phyloP scores from a whole-genome alignment of 164 flowering plant genomes.

The Warburgia ugandensis region DNA sequence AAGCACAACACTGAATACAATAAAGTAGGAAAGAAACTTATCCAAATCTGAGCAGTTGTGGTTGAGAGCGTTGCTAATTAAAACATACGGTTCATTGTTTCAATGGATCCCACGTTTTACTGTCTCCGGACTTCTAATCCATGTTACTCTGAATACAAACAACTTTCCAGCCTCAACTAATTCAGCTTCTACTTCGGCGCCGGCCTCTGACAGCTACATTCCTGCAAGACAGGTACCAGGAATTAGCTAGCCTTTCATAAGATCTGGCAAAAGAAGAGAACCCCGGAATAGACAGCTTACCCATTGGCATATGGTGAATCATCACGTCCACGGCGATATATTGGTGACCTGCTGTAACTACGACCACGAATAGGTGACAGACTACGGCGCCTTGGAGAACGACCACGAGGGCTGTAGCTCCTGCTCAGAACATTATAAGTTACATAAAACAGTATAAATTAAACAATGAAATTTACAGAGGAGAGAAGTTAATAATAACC shows the following conservation, averaged over 20 bases:
- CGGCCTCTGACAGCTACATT: constrained; percentile 45
- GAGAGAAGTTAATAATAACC: too few species aligned
- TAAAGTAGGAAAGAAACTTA: constrained; percentile 44
- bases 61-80: constrained; percentile 35
- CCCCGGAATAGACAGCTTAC: constrained; percentile 20
- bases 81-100: constrained; percentile 26
- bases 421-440: constrained; percentile 34
- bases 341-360: constrained; percentile 75
- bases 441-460: too few species aligned
- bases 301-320: constrained; percentile 76
- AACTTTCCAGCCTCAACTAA: background rate
- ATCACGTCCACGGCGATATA: constrained; percentile 60
- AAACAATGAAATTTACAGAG: too few species aligned
- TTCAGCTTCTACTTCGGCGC: constrained; percentile 76
- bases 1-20: constrained; percentile 18
- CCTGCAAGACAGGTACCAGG: constrained; percentile 23
- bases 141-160: constrained; percentile 13
- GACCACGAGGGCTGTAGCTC: constrained; percentile 81
- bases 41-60: constrained; percentile 41
- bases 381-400: constrained; percentile 62
- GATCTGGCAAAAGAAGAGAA: background rate
- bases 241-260: background rate
- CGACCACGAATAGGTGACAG: constrained; percentile 58
- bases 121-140: constrained; percentile 20
- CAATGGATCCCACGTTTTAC: constrained; percentile 27